phyloP scores from a whole-genome alignment of 768 basidiomycete genomes.

The Hygrocybe punicea region DNA sequence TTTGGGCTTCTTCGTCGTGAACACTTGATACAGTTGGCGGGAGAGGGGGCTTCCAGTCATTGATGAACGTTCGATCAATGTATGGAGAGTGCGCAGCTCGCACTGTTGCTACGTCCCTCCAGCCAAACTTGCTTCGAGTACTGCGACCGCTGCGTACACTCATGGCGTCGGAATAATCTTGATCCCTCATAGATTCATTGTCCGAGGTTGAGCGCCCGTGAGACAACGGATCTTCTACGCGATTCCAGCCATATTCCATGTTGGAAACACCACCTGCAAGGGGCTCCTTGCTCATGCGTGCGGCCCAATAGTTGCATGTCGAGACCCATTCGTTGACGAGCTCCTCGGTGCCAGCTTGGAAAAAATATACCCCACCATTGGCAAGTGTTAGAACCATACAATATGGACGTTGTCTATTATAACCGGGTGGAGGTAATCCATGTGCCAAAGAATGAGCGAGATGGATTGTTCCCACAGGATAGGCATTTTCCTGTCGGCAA shows the following conservation, averaged over 20 bases:
- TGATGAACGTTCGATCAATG: slow-evolving; percentile 72
- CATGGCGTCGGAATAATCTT: slow-evolving; percentile 56
- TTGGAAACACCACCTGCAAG: slow-evolving; percentile 95
- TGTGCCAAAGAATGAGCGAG: slow-evolving; percentile 88
- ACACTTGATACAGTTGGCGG: slow-evolving; percentile 78
- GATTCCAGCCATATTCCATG: slow-evolving; percentile 99
- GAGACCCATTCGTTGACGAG: slow-evolving; percentile 99
- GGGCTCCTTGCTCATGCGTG: slow-evolving; percentile 91
- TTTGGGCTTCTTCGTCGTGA: slow-evolving; percentile 89
- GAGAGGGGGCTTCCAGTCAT: slow-evolving; percentile 92
- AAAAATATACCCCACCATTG: slow-evolving; percentile 91
- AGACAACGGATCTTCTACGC: slow-evolving; percentile 53
- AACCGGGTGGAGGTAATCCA: slow-evolving; percentile 85
- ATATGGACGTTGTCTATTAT: slow-evolving; percentile 84
- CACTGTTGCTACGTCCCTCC: slow-evolving; percentile 64
- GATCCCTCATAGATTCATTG: slow-evolving; percentile 47
- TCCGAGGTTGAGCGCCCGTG: slow-evolving; percentile 58
- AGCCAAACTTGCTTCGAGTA: slow-evolving; percentile 66
- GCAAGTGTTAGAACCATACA: slow-evolving; percentile 93
- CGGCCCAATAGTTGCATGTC: slow-evolving; percentile 99
- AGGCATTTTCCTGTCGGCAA: slow-evolving; percentile 66
- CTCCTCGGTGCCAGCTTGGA: slow-evolving; percentile 98
- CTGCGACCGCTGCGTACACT: slow-evolving; percentile 78
- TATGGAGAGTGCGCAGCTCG: slow-evolving; percentile 69
- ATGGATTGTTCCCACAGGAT: slow-evolving; percentile 73